A percentile compares a stretch with the other conserved stretches of the same genome.
phyloP scores from a whole-genome alignment of 139 green algal genomes.

The Picochlorum sp. region DNA sequence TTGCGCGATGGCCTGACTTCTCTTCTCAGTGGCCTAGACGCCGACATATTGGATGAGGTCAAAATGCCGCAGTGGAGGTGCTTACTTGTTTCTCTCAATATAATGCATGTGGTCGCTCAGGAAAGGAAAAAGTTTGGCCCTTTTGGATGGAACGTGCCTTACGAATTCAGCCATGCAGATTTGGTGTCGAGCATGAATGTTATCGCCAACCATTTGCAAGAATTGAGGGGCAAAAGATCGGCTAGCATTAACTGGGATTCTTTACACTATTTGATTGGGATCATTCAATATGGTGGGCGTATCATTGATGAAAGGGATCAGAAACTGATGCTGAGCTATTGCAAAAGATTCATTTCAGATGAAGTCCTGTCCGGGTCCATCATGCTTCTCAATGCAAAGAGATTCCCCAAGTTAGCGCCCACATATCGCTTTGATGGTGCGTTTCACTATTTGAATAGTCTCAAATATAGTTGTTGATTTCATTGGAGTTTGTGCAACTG shows the following conservation, averaged over 20 bases:
- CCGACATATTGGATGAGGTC: slow-evolving; percentile 73
- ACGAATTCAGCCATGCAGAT: slow-evolving; percentile 92
- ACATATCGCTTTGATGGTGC: background rate
- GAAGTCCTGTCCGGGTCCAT: slow-evolving; percentile 8
- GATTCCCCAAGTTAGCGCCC: background rate
- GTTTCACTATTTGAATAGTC: background rate
- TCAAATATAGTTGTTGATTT: slow-evolving; percentile 41
- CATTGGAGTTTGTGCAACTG: slow-evolving; percentile 53
- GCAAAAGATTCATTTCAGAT: slow-evolving; percentile 63
- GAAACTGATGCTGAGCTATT: slow-evolving; percentile 83
- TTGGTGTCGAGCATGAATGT: slow-evolving; percentile 69
- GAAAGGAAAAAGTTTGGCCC: slow-evolving; percentile 91
- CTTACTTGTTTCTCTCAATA: slow-evolving; percentile 88
- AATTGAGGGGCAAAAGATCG: slow-evolving; percentile 83
- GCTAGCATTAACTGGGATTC: slow-evolving; percentile 39
- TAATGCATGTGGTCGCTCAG: slow-evolving; percentile 82
- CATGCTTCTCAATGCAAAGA: background rate
- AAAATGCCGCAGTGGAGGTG: slow-evolving; percentile 73
- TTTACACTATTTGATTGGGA: slow-evolving; percentile 86
- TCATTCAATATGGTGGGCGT: slow-evolving; percentile 90
- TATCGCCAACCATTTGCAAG: slow-evolving; percentile 81
- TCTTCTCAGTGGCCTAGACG: slow-evolving; percentile 78
- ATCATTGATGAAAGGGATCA: slow-evolving; percentile 95
- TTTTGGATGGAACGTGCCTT: slow-evolving; percentile 93
- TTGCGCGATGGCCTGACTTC: slow-evolving; percentile 81